Conservation (phyloP, 1,284 basidiomycete genomes). For the Trichosporon coremiiforme region DNA sequence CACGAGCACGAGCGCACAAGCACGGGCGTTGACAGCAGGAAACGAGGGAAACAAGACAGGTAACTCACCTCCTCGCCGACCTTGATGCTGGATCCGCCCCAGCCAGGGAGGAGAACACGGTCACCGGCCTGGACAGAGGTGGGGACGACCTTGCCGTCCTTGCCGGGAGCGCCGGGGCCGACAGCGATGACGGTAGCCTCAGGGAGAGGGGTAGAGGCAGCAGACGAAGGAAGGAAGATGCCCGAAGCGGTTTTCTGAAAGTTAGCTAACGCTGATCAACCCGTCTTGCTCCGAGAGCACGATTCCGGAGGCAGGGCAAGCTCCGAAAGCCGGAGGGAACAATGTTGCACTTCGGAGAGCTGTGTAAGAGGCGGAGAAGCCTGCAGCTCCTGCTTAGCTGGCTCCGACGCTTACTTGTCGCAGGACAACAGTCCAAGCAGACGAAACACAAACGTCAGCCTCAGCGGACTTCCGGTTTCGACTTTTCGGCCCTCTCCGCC, state of each 20-base stretch:
- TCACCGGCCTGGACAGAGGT: constrained; percentile 83
- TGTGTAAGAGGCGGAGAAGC: not conserved
- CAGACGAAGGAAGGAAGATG: constrained; percentile 88
- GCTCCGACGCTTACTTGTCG: not conserved
- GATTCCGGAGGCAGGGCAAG: not conserved
- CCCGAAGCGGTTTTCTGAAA: constrained; percentile 88
- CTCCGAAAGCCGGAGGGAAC: not conserved
- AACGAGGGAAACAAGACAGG: not conserved
- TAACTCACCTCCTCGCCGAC: constrained; percentile 86
- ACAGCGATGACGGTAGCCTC: constrained; percentile 96
- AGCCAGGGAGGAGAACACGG: constrained; percentile 88
- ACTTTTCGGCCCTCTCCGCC: not conserved
- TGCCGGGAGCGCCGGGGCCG: constrained; percentile 87
- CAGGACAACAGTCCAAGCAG: not conserved
- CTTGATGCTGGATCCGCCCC: constrained; percentile 95
- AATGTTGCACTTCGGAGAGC: not conserved
- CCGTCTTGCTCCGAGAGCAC: not conserved
- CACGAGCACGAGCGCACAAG: not conserved
- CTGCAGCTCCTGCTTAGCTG: not conserved
- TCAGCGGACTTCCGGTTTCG: not conserved
- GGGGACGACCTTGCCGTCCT: constrained; percentile 78
- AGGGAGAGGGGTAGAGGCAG: constrained; percentile 79
- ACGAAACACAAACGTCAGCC: not conserved
- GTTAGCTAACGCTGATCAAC: constrained; percentile 10
- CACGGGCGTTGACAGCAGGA: not conserved